phyloP scores from a whole-genome alignment of 2,329 filamentous ascomycete species.

The Aspergillus flavus region DNA sequence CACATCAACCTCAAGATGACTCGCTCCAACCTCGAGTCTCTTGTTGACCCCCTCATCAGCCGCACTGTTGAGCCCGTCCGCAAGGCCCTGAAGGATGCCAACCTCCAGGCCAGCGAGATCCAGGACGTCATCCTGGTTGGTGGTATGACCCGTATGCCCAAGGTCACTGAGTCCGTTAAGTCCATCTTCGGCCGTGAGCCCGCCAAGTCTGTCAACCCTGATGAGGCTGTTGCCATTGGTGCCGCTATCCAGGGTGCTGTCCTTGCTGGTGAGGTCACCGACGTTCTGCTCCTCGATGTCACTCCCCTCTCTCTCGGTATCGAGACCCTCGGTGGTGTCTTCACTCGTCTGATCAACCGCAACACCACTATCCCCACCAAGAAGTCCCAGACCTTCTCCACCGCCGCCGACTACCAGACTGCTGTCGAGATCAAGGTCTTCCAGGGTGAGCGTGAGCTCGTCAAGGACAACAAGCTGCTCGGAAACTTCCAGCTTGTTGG shows the following conservation, averaged over 20 bases:
- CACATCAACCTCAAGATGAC: conserved; percentile 97
- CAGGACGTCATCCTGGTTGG: conserved; percentile 97
- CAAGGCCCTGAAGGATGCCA: conserved; percentile 95
- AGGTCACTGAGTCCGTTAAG: conserved; percentile 96
- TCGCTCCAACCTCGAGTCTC: conserved; percentile 86
- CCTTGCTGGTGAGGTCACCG: conserved; percentile 93
- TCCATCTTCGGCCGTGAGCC: conserved; percentile 94
- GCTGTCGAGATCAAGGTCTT: conserved; percentile 99
- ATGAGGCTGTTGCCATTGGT: conserved; percentile 97
- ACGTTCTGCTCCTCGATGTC: conserved; percentile 91
- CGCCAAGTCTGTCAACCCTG: conserved; percentile 97
- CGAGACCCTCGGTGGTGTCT: conserved; percentile 96
- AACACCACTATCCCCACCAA: conserved; percentile 99
- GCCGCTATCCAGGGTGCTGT: conserved; percentile 97
- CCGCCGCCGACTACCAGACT: conserved; percentile 96
- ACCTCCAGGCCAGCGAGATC: conserved; percentile 87
- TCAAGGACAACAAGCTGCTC: conserved; percentile 96
- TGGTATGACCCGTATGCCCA: conserved; percentile 99
- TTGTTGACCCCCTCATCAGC: conserved; percentile 86
- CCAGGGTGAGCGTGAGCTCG: conserved; percentile 99
- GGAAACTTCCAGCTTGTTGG: conserved; percentile 99
- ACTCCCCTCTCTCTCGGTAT: conserved; percentile 97
- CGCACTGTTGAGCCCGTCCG: conserved; percentile 89
- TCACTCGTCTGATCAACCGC: conserved; percentile 97
- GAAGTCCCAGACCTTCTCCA: conserved; percentile 98